Evolutionary conservation across 441 rosid genomes (phyloP), one percentile per base, ranked within the genome.

Genomic region (Oxalis stricta): DNA sequence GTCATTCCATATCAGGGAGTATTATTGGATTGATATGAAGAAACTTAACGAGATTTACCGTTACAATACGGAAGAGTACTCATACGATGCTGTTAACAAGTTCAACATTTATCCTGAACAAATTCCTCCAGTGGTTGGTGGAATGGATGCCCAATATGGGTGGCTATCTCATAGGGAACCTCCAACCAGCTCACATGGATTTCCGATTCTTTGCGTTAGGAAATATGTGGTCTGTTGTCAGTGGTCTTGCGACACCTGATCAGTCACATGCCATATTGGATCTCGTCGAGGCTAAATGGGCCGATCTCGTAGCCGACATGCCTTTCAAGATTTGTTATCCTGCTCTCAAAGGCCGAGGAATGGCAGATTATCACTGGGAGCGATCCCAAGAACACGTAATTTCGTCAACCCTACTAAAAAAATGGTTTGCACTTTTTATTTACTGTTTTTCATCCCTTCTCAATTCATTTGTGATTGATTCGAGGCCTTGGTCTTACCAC

Each of bases 131-230:
- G n/a, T 87, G 97, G 97, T 62, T 87, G 65, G 85, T 84, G 49
- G 97, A 87, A 46, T 87, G 95, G 95, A 84, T 87, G 66, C 93
- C 95, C 7, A 70, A 70, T 44, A 69, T 65, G 67, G 97, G 97
- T 30, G 95, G 95, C 40, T 84, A 74, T 61, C 76, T 86, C 16
- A 86, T 87, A 5, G 93, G 95, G 43, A 87, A 87, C 66, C 56
- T 87, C 63, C 97, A 84, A 46, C 97, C 97, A 5, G 95, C 97
- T 21, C 95, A 84, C 59, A 84, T 84, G 93, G 97, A 87, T 66
- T 87, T 87, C 58, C 69, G 93, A 45, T 79, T 87, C 63, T 84
- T 88, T 61, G 64, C 95, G 33, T 76, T 88, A 0, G 97, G 95
- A 15, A 88, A 88, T 63, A 33, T 88, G 31, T 84, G 97, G 97